Evolutionary conservation across 2,329 filamentous ascomycete genomes (phyloP).

Genomic region (Pseudopyricularia javanii): DNA sequence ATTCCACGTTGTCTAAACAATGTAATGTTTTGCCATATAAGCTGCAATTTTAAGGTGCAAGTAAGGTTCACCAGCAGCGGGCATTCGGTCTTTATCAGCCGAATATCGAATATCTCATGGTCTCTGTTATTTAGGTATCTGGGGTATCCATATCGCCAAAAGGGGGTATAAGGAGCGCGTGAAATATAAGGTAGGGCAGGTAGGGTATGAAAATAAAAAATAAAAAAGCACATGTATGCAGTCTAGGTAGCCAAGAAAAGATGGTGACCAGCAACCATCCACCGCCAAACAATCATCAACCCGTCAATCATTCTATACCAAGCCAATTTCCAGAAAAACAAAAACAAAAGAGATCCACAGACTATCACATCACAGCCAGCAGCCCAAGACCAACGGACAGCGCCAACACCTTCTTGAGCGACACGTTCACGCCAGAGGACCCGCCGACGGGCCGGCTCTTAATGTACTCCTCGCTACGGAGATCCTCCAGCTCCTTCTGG

Average conservation of each 20-base stretch:
- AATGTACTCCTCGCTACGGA: constrained; percentile 3
- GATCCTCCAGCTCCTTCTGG: not conserved
- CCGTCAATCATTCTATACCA: not conserved
- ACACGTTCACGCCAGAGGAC: not conserved
- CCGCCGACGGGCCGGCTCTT: not conserved
- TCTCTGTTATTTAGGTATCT: not conserved
- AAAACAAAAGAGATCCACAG: not conserved
- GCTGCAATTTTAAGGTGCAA: too few relatives aligned
- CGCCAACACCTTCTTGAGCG: not conserved
- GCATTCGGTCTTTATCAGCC: too few relatives aligned
- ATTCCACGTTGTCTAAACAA: too few relatives aligned
- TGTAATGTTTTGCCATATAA: too few relatives aligned
- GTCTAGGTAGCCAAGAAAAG: not conserved
- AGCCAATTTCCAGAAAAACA: not conserved
- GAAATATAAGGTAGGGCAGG: not conserved
- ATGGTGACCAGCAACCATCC: not conserved
- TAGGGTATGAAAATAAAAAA: not conserved
- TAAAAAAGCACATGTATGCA: too few relatives aligned
- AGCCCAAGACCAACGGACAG: not conserved
- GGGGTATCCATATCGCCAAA: not conserved
- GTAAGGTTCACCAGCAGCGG: too few relatives aligned
- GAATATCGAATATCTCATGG: not conserved
- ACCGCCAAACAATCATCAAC: not conserved
- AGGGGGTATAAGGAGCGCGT: not conserved
- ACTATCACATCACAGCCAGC: not conserved